phyloP scores from a whole-genome alignment of 2,329 filamentous ascomycete genomes.

The Colletotrichum neosansevieriae region DNA sequence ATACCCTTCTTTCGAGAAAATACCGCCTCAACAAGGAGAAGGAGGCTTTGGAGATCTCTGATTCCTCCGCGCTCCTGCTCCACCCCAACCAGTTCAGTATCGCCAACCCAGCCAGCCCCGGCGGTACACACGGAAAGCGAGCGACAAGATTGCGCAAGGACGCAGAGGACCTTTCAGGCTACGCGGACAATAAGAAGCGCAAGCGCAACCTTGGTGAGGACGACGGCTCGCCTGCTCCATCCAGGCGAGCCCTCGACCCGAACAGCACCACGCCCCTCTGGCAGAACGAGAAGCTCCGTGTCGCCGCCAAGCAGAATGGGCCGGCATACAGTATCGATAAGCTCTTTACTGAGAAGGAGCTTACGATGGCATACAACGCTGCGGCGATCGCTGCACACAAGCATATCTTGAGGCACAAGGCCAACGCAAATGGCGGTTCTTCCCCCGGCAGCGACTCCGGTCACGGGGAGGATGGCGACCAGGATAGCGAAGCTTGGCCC shows the following conservation, averaged over 20 bases:
- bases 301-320: constrained; percentile 66
- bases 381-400: constrained; percentile 73
- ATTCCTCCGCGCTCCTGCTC: constrained; percentile 73
- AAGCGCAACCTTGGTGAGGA: constrained; percentile 72
- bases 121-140: constrained; percentile 72
- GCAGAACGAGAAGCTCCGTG: constrained; percentile 70
- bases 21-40: constrained; percentile 74
- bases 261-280: constrained; percentile 71
- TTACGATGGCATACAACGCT: constrained; percentile 73
- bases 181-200: constrained; percentile 70
- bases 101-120: constrained; percentile 73
- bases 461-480: constrained; percentile 62
- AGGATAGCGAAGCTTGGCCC: constrained; percentile 59
- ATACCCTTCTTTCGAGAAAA: constrained; percentile 74
- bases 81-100: constrained; percentile 78
- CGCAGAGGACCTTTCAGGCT: constrained; percentile 68
- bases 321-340: constrained; percentile 76
- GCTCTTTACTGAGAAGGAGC: constrained; percentile 77
- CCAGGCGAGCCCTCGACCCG: constrained; percentile 66
- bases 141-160: constrained; percentile 72
- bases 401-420: constrained; percentile 69
- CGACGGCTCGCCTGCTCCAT: constrained; percentile 72
- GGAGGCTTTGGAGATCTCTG: constrained; percentile 75
- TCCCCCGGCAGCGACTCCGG: constrained; percentile 67
- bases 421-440: constrained; percentile 63